Base-by-base conservation (phyloP, 176 grass and related monocot genomes). In the Alloteropsis semialata region DNA sequence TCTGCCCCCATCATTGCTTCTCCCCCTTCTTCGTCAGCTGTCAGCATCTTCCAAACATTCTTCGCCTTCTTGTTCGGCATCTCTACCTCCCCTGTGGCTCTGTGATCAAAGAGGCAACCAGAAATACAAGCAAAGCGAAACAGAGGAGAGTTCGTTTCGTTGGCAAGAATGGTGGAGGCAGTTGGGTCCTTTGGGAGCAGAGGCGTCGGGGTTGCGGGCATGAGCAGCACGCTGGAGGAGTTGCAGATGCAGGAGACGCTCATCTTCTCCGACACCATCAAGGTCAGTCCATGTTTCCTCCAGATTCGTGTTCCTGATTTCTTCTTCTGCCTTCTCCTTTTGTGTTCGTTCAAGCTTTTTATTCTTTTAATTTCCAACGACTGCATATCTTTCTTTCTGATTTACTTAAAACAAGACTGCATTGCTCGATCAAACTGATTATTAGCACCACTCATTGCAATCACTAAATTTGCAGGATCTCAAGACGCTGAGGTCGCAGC, bases 241-340 rank as follows among this genome's bases (percentile, higher is more conserved):
- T 65, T 76, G 81, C 86, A 78, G 82, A 88, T 88, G 84, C 85
- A 88, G 65, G 87, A 94, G 33, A 79, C 79, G 41, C 80, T 97
- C 36, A 30, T 84, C 78, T 94, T 97, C 87, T 86, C 94, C 28
- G 87, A 97, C 50, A 91, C 87, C 79, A 90, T 97, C 89, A 88
- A 94, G 89, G 94, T 94, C 45, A n/a, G 55, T 43, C 60, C 7
- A 80, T 22, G 50, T 50, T 78, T 65, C 49, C 58, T 82, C 29
- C 62, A 18, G 25, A 25, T 56, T 83, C 9, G 16, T 64, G 16
- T 60, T 82, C 72, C 34, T 75, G 3, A 41, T 33, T 48, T 64
- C 22, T 27, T 48, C 13, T 44, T 14, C 10, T 57, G n/a, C 25
- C 68, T 21, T 62, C 59, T 8, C n/a, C 24, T 55, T 50, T 81